Percentiles rank a stretch among this genome's conserved stretches.
Evolutionary conservation across 768 basidiomycete species (phyloP).

Genomic region (Sistotremastrum suecicum): DNA sequence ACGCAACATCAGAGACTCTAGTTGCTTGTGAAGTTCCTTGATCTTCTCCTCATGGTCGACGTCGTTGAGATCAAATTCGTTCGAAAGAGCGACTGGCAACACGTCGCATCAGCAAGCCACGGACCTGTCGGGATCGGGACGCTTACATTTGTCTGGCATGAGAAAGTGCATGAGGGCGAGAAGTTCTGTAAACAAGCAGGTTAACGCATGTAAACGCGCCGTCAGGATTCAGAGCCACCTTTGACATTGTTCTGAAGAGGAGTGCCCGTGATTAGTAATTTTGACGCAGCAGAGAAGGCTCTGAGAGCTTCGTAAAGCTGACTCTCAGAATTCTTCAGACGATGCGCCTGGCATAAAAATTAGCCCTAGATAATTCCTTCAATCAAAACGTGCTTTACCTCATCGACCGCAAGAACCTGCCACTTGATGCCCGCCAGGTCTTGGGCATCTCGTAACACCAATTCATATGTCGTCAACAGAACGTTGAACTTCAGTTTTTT

Average conservation of each 20-base stretch:
- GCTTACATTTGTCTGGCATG: conserved; percentile 93
- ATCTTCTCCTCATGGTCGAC: conserved; percentile 90
- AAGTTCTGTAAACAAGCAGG: conserved; percentile 42
- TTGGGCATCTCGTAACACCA: conserved; percentile 78
- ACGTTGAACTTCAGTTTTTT: conserved; percentile 97
- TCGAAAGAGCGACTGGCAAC: conserved; percentile 66
- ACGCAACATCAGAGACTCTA: conserved; percentile 88
- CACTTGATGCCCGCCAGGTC: conserved; percentile 91
- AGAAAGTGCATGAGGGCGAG: conserved; percentile 98
- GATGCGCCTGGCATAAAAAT: conserved; percentile 57
- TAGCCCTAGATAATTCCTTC: conserved; percentile 6
- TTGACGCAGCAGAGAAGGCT: conserved; percentile 79
- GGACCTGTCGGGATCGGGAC: not conserved
- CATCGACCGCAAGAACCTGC: conserved; percentile 94
- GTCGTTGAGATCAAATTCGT: conserved; percentile 91
- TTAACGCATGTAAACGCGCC: not conserved
- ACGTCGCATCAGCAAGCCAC: conserved; percentile 1
- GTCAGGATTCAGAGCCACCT: conserved; percentile 33
- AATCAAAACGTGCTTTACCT: conserved; percentile 31
- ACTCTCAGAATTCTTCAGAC: conserved; percentile 94
- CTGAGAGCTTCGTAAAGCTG: conserved; percentile 91
- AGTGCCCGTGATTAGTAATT: conserved; percentile 95
- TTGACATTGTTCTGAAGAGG: conserved; percentile 99
- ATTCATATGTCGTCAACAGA: conserved; percentile 90
- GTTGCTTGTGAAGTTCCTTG: conserved; percentile 85